Base-by-base conservation (phyloP, 2,329 filamentous ascomycete species). In the Coniochaeta ligniaria region DNA sequence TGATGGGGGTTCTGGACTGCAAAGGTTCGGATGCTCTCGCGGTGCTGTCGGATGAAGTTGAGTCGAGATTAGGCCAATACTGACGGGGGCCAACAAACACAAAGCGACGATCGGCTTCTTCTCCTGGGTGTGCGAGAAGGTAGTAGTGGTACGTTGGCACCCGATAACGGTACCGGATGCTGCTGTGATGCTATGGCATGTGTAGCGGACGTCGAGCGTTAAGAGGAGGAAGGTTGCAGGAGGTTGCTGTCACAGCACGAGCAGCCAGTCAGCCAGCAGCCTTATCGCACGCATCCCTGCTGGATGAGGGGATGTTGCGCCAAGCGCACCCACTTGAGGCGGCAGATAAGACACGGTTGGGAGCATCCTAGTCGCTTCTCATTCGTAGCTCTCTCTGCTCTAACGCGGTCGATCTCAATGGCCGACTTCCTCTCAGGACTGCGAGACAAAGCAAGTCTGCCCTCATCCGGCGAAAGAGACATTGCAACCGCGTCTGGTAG, bases 281-380 rank as follows among this genome's bases (percentile, higher is more conserved):
- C 58, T 59, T 55, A 54, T 59, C 45, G 28, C 58, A 41, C 58
- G 16, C 45, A 59, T 59, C 58, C 58, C 22, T 59, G 58, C 47
- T 55, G 24, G 22, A 31, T 33, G 47, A 55, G 33, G 58, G 58
- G 56, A 58, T 41, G 36, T 45, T 28, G 56, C 56, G 54, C 54
- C 56, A 58, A 58, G 56, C n/a, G 38, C 38, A 26, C 28, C 56
- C 56, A 45, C 35, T n/a, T 57, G 28, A 6, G 54, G 31, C 28
- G 54, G 54, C 54, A 57, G 54, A 57, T 57, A 57, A 57, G 54
- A 57, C 54, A 57, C 35, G 54, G 31, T 28, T 31, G 47, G 47
- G 47, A 52, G 26, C 47, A 31, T 24, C 47, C 47, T 31, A 12
- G 38, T 20, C 16, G 17, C 38, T 20, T 20, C 11, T 41, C 6